Evolutionary conservation across 2,329 filamentous ascomycete genomes (phyloP), one percentile per base, ranked within the genome.

Genomic region (Apiospora koreana): DNA sequence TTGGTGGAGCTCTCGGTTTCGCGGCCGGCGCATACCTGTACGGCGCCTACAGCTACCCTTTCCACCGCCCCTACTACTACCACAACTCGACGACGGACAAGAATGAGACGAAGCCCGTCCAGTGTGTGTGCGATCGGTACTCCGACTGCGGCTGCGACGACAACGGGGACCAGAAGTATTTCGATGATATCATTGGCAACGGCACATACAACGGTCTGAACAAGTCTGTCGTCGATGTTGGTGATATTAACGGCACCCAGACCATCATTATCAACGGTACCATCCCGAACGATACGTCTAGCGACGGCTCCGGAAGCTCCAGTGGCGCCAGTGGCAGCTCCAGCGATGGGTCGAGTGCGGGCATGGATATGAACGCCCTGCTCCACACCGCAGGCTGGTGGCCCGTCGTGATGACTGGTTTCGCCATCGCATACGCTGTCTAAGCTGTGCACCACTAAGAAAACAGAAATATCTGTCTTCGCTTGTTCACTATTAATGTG

Each of bases 231-330:
- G 86, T 93, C 70, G 86, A 84, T 16, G 86, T 95, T 1, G 88
- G 86, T 2, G 81, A 85, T 68, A 86, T 92, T 72, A 91, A 93
- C 69, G 89, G 89, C 67, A 91, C 86, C 1, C 81, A 81, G 4
- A 91, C 88, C 1, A 86, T 96, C 46, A 83, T 93, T 41, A 82
- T 95, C 78, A 94, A 94, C 78, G 93, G 93, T n/a, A 93, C 91
- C 0, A 82, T 95, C 3, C 88, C 90, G 41, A 92, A 92, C 74
- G 89, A 88, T 66, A 92, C 91, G 0, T 91, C 88, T 0, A 84
- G 86, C 0, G 71, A 83, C 6, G 84, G 83, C 16, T 67, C 66
- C 23, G 16, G 38, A n/a, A n/a, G n/a, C n/a, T n/a, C n/a, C 3
- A 83, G 83, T 16, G 86, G 84, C 43, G 78, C 84, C 14, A 75